Base-by-base conservation (phyloP, 164 flowering plant genomes). In the Liquidambar formosana region DNA sequence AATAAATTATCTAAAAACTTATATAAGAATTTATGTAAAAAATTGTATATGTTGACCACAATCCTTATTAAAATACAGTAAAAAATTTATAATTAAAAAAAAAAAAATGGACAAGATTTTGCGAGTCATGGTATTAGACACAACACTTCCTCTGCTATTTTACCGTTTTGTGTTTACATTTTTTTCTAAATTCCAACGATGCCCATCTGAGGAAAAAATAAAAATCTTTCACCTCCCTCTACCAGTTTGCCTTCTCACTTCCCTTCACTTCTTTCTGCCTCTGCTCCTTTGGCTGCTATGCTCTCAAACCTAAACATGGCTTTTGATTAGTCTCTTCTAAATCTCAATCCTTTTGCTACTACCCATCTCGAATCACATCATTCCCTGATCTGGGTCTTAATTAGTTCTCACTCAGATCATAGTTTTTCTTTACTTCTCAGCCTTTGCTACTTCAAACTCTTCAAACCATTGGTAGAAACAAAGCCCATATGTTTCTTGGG, bases 301-400 rank as follows among this genome's bases (percentile, higher is more conserved):
- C 65, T 63, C 62, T 57, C 46, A 38, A 49, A 49, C 46, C 67
- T 64, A 41, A n/a, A 27, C 6, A 64, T 51, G 58, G 45, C 47
- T 16, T 57, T 53, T 44, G 41, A 61, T 64, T 49, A 45, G 38
- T 38, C 66, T 77, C 70, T 48, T 67, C 6, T 54, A 22, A 54
- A 56, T 45, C 61, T 66, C 56, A 46, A 57, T 44, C 60, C 45
- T 54, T 46, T 57, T 52, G 44, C 21, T 52, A 23, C 49, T 27
- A 10, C 22, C 43, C 52, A 49, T 69, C 23, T 53, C 64, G 22
- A 53, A 19, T 61, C 28, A 5, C 51, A 26, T 38, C n/a, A 1
- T 54, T 74, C 15, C 26, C 73, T 75, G 77, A 69, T 75, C 77
- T 61, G 73, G 67, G 70, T 61, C 57, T 28, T 61, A 44, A 21